Evolutionary conservation across 2,329 filamentous ascomycete species (phyloP), one percentile per base, ranked within the genome.

Genomic region (Trichoderma koningii): DNA sequence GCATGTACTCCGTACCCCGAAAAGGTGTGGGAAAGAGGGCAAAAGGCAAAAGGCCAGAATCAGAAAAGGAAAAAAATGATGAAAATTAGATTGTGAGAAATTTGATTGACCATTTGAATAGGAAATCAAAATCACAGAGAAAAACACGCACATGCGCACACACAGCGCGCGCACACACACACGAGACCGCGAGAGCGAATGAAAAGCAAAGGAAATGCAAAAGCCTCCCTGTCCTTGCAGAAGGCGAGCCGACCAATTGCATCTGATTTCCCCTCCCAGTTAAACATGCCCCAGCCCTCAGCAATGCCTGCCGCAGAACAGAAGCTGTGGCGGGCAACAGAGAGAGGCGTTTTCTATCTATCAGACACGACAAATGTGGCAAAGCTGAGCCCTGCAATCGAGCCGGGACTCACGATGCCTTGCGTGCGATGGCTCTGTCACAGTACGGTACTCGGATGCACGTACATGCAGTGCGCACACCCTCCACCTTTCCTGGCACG

Each of bases 291-390:
- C 64, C 64, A 51, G 59, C 59, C 45, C 53, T 51, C 51, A 55
- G 55, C 56, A 61, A 55, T 48, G 28, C 53, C 48, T 28, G 59
- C 59, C 28, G 34, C 34, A 9, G 7, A 12, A 38, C 34, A 4
- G 17, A 53, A 34, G 19, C 26, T 53, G 63, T 65, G 63, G 63
- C 55, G 63, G 60, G 28, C 26, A 45, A 30, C 48, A 63, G 19
- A 59, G 19, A 59, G 63, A 53, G 47, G 63, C 63, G 63, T 52
- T 12, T 41, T 23, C 21, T 23, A 23, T 23, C 57, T 60, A 41
- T 65, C 63, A 55, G 64, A 63, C 59, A 56, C 59, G 52, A 53
- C 51, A 63, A 53, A 44, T 55, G 64, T 66, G 64, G 64, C 64
- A 55, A 65, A 63, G 64, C 50, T 28, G 57, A 47, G 47, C 38